Evolutionary conservation across 768 basidiomycete genomes (phyloP).

Genomic region (Boletales sp.): DNA sequence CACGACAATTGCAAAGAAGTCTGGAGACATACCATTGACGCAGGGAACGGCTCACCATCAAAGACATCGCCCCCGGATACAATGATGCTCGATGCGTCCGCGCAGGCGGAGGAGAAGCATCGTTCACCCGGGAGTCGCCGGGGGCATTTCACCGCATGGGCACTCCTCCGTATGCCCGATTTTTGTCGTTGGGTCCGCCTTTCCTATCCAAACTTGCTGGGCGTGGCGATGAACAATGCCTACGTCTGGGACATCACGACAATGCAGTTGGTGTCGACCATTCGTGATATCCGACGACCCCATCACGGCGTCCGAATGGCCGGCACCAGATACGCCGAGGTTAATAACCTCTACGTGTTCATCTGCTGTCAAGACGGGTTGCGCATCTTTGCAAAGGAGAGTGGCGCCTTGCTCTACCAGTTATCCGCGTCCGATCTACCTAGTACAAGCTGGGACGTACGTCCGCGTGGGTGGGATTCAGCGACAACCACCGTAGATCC

Average conservation of each 20-base stretch:
- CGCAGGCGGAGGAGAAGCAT: conserved; percentile 16
- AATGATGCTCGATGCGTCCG: conserved; percentile 20
- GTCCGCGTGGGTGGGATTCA: conserved; percentile 5
- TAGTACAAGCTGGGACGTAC: conserved; percentile 36
- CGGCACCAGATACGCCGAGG: conserved; percentile 60
- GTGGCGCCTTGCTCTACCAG: conserved; percentile 42
- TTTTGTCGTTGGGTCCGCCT: conserved; percentile 54
- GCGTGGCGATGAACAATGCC: conserved; percentile 40
- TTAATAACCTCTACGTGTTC: conserved; percentile 54
- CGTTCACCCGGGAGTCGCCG: conserved; percentile 14
- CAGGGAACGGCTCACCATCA: conserved; percentile 20
- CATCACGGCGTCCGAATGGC: conserved; percentile 27
- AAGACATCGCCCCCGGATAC: conserved; percentile 32
- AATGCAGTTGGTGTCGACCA: conserved; percentile 42
- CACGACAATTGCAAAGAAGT: conserved; percentile 57
- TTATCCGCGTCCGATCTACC: conserved; percentile 33
- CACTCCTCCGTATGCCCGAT: conserved; percentile 47
- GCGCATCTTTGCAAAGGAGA: conserved; percentile 50
- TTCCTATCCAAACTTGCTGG: conserved; percentile 62
- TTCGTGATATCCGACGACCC: conserved; percentile 18
- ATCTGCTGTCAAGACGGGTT: conserved; percentile 49
- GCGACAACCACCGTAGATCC: conserved; percentile 12
- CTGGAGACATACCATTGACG: conserved; percentile 51
- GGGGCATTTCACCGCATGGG: conserved; percentile 64
- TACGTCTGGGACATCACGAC: conserved; percentile 64